Evolutionary conservation across 2,329 filamentous ascomycete genomes (phyloP), one percentile per base, ranked within the genome.

Genomic region (Aspergillus novofumigatus): DNA sequence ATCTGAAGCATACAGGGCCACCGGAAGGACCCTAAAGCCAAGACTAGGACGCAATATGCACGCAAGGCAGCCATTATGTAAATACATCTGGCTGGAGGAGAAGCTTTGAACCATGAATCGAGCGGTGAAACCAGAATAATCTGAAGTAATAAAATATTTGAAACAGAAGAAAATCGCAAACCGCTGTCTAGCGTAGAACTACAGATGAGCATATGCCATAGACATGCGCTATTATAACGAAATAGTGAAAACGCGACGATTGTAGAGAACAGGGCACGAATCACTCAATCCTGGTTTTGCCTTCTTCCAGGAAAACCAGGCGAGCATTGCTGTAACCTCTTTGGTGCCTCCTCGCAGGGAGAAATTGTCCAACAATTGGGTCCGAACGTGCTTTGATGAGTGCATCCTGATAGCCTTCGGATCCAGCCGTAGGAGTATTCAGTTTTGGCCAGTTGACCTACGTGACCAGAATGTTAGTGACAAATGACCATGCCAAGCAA

Each of bases 371-470:
- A 50, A 97, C 82, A 20, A 99, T 73, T 58, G 86, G 84, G 70
- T 96, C 91, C 70, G 94, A 92, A 62, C 87, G 83, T 11, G 92
- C 92, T 70, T 91, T 90, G 64, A 83, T 82, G 64, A 96, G 85
- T 53, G 93, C 90, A 66, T 97, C 92, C 67, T 91, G 87, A 74
- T 92, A 96, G 42, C 91, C 91, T 68, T 99, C 94, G 6, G 86
- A 83, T 2, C 91, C 92, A 76, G 89, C 95, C 2, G 90, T 86
- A 17, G 91, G 87, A 10, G 92, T 92, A 73, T 95, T 96, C 50
- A 99, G 84, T 72, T 96, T 97, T 9, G 94, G 94, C 94, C 95
- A 99, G 77, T 97, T 97, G 65, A 97, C 92, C 92, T 96, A 60
- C 48, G 52, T 49, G 51, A 20, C 53, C 1, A 48, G 29, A 9